phyloP scores from a whole-genome alignment of 805 yeast genomes.

The Pichia scutulata region DNA sequence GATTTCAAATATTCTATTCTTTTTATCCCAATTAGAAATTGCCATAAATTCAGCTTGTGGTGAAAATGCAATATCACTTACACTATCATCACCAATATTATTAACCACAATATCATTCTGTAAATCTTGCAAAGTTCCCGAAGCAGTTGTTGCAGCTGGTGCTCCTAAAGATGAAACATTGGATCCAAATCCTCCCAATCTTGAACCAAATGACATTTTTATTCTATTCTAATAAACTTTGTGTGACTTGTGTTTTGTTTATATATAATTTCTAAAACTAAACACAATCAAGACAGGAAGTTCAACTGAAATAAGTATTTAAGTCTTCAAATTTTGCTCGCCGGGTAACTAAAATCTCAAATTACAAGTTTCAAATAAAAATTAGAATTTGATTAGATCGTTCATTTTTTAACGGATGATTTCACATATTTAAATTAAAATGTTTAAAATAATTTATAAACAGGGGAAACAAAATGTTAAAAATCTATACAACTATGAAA shows the following conservation, averaged over 20 bases:
- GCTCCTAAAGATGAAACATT: slow-evolving; percentile 6
- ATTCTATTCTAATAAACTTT: not conserved
- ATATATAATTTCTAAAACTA: too few species aligned
- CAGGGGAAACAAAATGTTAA: not conserved
- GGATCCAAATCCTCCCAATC: slow-evolving; percentile 23
- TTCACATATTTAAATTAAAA: too few species aligned
- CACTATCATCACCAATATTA: slow-evolving; percentile 88
- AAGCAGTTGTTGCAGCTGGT: slow-evolving; percentile 26
- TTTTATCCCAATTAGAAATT: slow-evolving; percentile 90
- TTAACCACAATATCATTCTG: slow-evolving; percentile 63
- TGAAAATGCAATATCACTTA: slow-evolving; percentile 77
- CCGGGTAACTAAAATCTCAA: not conserved
- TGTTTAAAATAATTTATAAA: not conserved
- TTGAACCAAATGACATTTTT: slow-evolving; percentile 25
- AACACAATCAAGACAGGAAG: not conserved
- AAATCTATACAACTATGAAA: not conserved
- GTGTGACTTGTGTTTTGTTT: not conserved
- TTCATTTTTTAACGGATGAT: too few species aligned
- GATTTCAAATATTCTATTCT: slow-evolving; percentile 87
- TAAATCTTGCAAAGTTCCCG: slow-evolving; percentile 49
- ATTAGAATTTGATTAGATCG: not conserved
- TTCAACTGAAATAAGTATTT: not conserved
- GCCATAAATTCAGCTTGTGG: slow-evolving; percentile 78
- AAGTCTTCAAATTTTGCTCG: not conserved
- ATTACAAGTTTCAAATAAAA: not conserved